Evolutionary conservation across 768 basidiomycete species (phyloP), one percentile per base, ranked within the genome.

Genomic region (Panaeolus cyanescens): DNA sequence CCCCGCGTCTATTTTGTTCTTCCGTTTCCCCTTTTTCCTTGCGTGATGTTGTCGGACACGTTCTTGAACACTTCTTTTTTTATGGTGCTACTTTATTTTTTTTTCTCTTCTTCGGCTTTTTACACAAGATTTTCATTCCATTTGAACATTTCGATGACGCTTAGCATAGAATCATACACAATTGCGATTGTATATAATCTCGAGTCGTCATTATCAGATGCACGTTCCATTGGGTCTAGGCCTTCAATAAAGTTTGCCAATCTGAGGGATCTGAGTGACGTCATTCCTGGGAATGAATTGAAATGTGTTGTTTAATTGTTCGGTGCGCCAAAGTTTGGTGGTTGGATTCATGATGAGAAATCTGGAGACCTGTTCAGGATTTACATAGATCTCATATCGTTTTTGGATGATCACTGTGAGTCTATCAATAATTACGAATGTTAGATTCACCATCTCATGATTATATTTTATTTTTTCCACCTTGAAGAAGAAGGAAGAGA

Each of bases 211-310:
- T n/a, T 22, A 42, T 42, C 39, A 17, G 10, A 50, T 12, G 45
- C 25, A 50, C 30, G 45, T 22, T 42, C 39, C 39, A 42, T 20
- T 5, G 7, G 5, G 25, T 50, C 45, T 50, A 50, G 45, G 30
- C 45, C 45, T 4, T 2, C 4, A 50, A 50, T 50, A 50, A 50
- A 15, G 45, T 50, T 50, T 50, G 45, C 45, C 45, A 50, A 50
- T 50, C 45, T 50, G 45, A 50, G 45, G 45, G 45, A 50, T 50
- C 45, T 50, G 22, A 28, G 45, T 50, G 45, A 50, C 25, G 25
- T 50, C 45, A 50, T 50, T 50, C 15, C 12, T 50, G 22, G n/a
- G 39, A 42, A 28, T 50, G 45, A 50, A 50, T 50, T 22, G 25
- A 42, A 34, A 34, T 34, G 33, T 6, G 6, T 42, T 5, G 39